Evolutionary conservation across 495 filamentous ascomycete genomes (phyloP).

Genomic region (Penicillium turbatum): DNA sequence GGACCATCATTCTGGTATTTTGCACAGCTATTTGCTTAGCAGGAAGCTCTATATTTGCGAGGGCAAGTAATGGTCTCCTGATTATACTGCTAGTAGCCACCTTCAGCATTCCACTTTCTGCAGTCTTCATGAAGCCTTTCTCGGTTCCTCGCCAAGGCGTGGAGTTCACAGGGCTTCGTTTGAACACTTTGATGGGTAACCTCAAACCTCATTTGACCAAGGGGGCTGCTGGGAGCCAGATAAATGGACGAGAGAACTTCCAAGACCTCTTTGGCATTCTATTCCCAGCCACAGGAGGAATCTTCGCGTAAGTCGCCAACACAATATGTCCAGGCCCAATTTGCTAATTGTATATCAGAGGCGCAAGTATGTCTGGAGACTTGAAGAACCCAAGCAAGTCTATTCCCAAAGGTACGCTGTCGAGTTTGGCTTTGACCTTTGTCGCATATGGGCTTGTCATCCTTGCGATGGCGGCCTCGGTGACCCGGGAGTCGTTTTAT

Average conservation of each 20-base stretch:
- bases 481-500: constrained; percentile 69
- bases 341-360: constrained; percentile 39
- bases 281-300: constrained; percentile 79
- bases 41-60: constrained; percentile 74
- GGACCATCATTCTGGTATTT: constrained; percentile 63
- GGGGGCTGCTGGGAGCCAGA: constrained; percentile 62
- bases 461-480: constrained; percentile 72
- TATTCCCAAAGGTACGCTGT: constrained; percentile 77
- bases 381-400: constrained; percentile 77
- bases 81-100: constrained; percentile 69
- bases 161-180: constrained; percentile 70
- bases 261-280: constrained; percentile 83
- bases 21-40: constrained; percentile 77
- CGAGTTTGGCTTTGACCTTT: constrained; percentile 72
- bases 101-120: constrained; percentile 76
- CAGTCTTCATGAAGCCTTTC: constrained; percentile 64
- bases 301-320: constrained; percentile 52
- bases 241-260: constrained; percentile 65
- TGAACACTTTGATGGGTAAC: constrained; percentile 65
- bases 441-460: constrained; percentile 73
- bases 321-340: background rate
- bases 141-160: constrained; percentile 55
- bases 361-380: constrained; percentile 90
- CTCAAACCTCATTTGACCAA: constrained; percentile 64
- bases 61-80: constrained; percentile 75